phyloP scores from a whole-genome alignment of 352 stramenopile genomes.

The Globisporangium nagaii region DNA sequence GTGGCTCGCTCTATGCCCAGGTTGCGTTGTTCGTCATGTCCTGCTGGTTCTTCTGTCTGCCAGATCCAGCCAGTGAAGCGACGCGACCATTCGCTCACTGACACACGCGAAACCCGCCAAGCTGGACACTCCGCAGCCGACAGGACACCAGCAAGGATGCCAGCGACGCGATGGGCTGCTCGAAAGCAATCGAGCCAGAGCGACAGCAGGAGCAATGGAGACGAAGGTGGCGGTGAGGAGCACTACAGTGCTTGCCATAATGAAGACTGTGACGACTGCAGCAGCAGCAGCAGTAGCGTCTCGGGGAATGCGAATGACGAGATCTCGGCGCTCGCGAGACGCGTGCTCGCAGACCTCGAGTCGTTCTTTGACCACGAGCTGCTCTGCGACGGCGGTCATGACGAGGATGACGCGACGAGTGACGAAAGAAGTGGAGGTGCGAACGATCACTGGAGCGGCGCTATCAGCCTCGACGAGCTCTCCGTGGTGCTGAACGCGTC shows the following conservation, averaged over 20 bases:
- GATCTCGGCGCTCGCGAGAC: conserved; percentile 19
- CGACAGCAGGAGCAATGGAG: neutral
- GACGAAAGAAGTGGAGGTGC: conserved; percentile 1
- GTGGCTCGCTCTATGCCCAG: too few species aligned
- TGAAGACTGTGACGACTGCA: neutral
- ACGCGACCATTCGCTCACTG: neutral
- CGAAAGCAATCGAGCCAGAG: too few species aligned
- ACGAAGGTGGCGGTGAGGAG: neutral
- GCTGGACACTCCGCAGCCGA: neutral
- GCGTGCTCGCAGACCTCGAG: conserved; percentile 48
- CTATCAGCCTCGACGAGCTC: conserved; percentile 45
- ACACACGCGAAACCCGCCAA: too few species aligned
- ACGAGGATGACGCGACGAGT: neutral
- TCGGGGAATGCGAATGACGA: neutral
- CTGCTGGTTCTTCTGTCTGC: too few species aligned
- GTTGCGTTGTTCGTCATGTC: too few species aligned
- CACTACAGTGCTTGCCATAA: neutral
- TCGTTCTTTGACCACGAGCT: conserved; percentile 25
- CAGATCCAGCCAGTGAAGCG: too few species aligned
- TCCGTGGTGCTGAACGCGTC: conserved; percentile 47
- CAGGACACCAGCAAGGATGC: neutral
- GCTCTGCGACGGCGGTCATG: conserved; percentile 6
- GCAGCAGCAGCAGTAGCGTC: neutral
- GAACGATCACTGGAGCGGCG: neutral
- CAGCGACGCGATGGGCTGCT: neutral